phyloP scores from a whole-genome alignment of 2,329 filamentous ascomycete genomes.

The Stenocarpella maydis region DNA sequence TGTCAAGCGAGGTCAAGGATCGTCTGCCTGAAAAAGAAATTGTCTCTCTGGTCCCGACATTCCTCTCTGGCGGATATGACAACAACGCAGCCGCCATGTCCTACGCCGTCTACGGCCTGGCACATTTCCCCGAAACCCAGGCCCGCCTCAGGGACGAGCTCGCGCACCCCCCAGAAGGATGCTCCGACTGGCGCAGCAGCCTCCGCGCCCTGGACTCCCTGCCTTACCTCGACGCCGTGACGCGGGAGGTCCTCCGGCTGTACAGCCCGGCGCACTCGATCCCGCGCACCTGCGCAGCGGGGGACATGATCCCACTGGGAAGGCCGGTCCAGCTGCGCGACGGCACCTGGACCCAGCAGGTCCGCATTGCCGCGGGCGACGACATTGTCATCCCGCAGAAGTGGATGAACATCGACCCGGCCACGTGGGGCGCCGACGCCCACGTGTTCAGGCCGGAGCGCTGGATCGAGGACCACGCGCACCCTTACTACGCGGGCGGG shows the following conservation, averaged over 20 bases:
- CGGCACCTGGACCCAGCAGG: too few species aligned
- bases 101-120: neutral
- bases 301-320: neutral
- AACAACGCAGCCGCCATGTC: too few species aligned
- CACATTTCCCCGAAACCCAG: neutral
- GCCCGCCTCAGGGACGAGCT: neutral
- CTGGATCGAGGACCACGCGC: neutral
- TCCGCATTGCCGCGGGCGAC: neutral
- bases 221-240: neutral
- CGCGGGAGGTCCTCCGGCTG: neutral
- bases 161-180: neutral
- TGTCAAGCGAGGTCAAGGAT: too few species aligned
- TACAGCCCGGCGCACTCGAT: neutral
- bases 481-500: too few species aligned
- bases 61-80: too few species aligned
- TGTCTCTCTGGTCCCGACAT: too few species aligned
- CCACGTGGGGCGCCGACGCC: neutral
- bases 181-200: neutral
- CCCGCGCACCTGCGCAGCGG: neutral
- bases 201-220: neutral
- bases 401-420: neutral
- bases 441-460: slow-evolving; percentile 12
- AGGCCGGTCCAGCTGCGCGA: neutral
- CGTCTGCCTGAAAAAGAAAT: too few species aligned
- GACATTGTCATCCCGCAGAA: neutral